Evolutionary conservation across 2,329 filamentous ascomycete species (phyloP).

Genomic region (Cordyceps farinosa): DNA sequence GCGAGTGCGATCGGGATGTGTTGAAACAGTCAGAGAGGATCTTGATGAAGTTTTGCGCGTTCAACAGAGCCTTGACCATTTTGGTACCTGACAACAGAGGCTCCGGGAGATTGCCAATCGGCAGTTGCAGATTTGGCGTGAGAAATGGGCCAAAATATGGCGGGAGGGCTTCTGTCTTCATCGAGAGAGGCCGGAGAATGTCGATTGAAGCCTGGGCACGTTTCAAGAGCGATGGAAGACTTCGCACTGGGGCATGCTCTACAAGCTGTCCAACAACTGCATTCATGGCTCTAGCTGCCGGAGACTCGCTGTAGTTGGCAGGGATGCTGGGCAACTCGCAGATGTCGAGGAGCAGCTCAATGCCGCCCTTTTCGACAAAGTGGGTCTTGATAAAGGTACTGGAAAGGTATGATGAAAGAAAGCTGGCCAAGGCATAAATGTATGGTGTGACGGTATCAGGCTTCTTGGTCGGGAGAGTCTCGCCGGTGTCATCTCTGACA

Average conservation of each 20-base stretch:
- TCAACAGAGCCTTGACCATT: slow-evolving; percentile 73
- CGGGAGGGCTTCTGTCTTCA: slow-evolving; percentile 42
- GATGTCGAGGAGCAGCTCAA: slow-evolving; percentile 80
- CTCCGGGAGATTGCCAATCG: slow-evolving; percentile 38
- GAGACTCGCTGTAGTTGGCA: slow-evolving; percentile 54
- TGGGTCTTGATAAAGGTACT: slow-evolving; percentile 68
- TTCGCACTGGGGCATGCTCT: slow-evolving; percentile 75
- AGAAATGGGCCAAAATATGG: slow-evolving; percentile 73
- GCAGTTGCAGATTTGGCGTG: slow-evolving; percentile 35
- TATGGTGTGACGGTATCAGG: slow-evolving; percentile 58
- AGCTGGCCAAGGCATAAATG: slow-evolving; percentile 71
- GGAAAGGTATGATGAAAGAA: slow-evolving; percentile 69
- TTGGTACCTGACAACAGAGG: slow-evolving; percentile 63
- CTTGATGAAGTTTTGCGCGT: slow-evolving; percentile 71
- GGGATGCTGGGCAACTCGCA: slow-evolving; percentile 78
- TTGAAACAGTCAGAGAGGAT: slow-evolving; percentile 73
- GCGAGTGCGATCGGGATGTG: slow-evolving; percentile 59
- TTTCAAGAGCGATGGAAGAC: slow-evolving; percentile 75
- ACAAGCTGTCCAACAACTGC: slow-evolving; percentile 73
- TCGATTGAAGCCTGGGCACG: slow-evolving; percentile 69
- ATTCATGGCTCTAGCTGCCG: slow-evolving; percentile 66
- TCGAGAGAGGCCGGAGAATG: slow-evolving; percentile 62
- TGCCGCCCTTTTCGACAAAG: slow-evolving; percentile 75
- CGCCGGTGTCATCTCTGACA: slow-evolving; percentile 6
- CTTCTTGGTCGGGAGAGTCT: slow-evolving; percentile 22